Evolutionary conservation across 2,329 filamentous ascomycete species (phyloP).

Genomic region (Bimuria novae-zelandiae): DNA sequence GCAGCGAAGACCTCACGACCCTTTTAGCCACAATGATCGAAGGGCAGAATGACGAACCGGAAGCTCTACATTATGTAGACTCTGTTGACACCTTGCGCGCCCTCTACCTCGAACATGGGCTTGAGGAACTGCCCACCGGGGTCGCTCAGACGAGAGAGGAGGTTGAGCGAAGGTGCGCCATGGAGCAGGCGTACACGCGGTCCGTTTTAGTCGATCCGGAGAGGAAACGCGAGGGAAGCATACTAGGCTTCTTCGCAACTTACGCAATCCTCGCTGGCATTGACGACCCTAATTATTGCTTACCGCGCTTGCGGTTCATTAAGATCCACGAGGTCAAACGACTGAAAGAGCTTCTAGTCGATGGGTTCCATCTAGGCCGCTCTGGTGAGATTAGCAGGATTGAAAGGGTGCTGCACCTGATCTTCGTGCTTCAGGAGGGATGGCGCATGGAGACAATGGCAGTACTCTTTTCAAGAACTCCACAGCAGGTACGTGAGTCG

Average conservation of each 20-base stretch:
- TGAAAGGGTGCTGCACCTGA: slow-evolving; percentile 34
- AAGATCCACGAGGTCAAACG: slow-evolving; percentile 32
- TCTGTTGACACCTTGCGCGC: not conserved
- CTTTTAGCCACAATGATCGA: not conserved
- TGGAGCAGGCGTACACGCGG: slow-evolving; percentile 19
- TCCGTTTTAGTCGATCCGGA: slow-evolving; percentile 18
- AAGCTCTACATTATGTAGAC: too few relatives aligned
- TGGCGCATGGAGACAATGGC: slow-evolving; percentile 33
- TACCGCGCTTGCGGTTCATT: slow-evolving; percentile 28
- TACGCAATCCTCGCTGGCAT: slow-evolving; percentile 26
- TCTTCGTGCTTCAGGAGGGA: slow-evolving; percentile 32
- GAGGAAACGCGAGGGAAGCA: slow-evolving; percentile 26
- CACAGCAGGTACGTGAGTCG: slow-evolving; percentile 24
- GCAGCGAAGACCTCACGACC: not conserved
- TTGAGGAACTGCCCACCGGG: slow-evolving; percentile 1
- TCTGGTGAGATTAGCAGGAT: slow-evolving; percentile 26
- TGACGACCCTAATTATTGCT: slow-evolving; percentile 18
- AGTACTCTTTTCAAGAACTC: slow-evolving; percentile 35
- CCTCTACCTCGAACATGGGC: slow-evolving; percentile 6
- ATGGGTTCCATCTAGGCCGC: slow-evolving; percentile 17
- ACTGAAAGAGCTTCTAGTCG: slow-evolving; percentile 25
- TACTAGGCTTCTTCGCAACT: slow-evolving; percentile 20
- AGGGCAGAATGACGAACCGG: too few relatives aligned
- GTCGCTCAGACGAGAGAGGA: slow-evolving; percentile 13
- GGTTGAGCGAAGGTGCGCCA: slow-evolving; percentile 18